These are phyloP conservation scores for Hypoxylon sp. DNA, from an alignment of 2,329 filamentous ascomycete species.

Conservation along the genomic window DNA sequence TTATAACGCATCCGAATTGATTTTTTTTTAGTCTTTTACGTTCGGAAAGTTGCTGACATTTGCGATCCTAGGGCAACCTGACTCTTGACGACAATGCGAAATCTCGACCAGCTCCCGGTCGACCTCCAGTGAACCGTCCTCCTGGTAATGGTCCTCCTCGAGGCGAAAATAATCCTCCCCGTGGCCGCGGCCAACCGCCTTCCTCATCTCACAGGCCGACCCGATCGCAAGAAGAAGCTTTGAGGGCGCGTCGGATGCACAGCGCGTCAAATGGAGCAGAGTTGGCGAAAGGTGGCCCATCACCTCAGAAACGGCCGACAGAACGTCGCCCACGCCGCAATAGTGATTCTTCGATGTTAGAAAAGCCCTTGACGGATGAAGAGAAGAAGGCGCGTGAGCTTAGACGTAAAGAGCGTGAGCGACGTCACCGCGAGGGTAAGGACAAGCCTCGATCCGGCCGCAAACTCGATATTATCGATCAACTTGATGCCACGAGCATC, in stretches of 20 bases:
- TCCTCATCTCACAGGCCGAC: constrained; percentile 70
- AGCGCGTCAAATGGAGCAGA: constrained; percentile 53
- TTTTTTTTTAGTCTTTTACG: not conserved
- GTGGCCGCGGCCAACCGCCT: constrained; percentile 61
- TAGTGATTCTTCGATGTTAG: constrained; percentile 82
- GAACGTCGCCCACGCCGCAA: constrained; percentile 76
- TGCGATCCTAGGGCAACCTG: constrained; percentile 72
- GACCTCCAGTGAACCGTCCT: constrained; percentile 58
- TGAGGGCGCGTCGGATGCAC: constrained; percentile 64
- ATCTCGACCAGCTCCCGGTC: constrained; percentile 50
- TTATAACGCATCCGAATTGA: not conserved
- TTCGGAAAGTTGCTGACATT: constrained; percentile 51
- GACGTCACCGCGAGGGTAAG: constrained; percentile 67
- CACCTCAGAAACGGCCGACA: constrained; percentile 56
- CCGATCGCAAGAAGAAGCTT: constrained; percentile 76
- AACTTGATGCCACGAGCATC: constrained; percentile 95
- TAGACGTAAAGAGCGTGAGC: constrained; percentile 67
- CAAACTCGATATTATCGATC: constrained; percentile 91
- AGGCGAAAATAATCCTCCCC: constrained; percentile 65
- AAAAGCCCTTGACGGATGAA: constrained; percentile 73
- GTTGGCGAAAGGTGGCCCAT: constrained; percentile 53
- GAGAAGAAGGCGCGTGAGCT: constrained; percentile 66
- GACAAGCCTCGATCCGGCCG: constrained; percentile 62
- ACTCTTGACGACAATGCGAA: constrained; percentile 71
- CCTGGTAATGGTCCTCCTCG: constrained; percentile 58